phyloP scores from a whole-genome alignment of 148 eudicot genomes.

The Camellia granthamiana region DNA sequence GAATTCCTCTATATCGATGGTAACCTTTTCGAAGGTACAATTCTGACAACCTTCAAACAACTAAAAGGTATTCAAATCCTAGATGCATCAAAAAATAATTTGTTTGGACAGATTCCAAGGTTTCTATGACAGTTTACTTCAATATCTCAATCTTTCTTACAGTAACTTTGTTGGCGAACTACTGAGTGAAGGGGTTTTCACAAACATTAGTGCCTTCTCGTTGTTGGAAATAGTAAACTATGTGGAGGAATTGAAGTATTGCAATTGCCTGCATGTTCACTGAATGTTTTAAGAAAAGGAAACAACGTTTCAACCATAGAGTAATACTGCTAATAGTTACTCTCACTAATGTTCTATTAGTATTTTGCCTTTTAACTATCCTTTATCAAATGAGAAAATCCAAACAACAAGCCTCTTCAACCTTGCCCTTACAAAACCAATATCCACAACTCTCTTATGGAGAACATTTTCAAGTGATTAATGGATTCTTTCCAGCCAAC shows the following conservation, averaged over 20 bases:
- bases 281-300: not conserved
- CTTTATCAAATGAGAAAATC: not conserved
- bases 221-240: constrained; percentile 7
- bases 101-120: constrained; percentile 4
- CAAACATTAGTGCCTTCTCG: not conserved
- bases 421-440: not conserved
- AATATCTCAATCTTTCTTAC: not conserved
- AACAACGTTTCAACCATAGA: not conserved
- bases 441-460: constrained; percentile 8
- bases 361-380: not conserved
- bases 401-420: not conserved
- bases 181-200: constrained; percentile 1
- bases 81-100: not conserved
- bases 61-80: not conserved
- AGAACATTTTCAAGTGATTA: constrained; percentile 15
- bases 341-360: too few relatives aligned
- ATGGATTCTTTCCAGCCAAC: constrained; percentile 15
- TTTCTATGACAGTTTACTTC: not conserved
- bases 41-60: not conserved
- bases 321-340: not conserved
- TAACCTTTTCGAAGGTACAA: too few relatives aligned
- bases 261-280: constrained; percentile 6
- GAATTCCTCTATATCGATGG: too few relatives aligned
- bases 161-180: not conserved
- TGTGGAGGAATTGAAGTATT: constrained; percentile 21